phyloP scores from a whole-genome alignment of 148 eudicot species.

The Tetragonia tetragonoides region DNA sequence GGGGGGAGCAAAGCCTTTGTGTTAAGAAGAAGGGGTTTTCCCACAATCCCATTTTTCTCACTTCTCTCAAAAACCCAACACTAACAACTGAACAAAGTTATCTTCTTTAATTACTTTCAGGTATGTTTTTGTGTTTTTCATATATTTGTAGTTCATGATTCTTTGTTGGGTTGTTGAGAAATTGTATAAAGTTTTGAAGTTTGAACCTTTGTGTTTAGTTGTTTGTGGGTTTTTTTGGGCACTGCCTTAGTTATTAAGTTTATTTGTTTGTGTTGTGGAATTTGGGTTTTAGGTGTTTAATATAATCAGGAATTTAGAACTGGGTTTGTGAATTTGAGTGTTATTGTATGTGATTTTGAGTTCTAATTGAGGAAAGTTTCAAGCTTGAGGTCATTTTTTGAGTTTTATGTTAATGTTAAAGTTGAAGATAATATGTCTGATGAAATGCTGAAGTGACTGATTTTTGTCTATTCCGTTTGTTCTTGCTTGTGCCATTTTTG shows the following conservation, averaged over 20 bases:
- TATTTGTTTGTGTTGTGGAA: conserved; percentile 5
- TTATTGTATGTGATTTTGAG: neutral
- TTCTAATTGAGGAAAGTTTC: neutral
- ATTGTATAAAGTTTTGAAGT: conserved; percentile 15
- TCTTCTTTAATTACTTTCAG: conserved; percentile 20
- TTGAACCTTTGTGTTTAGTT: neutral
- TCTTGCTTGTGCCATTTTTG: conserved; percentile 23
- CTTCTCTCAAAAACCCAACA: neutral
- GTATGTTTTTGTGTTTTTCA: conserved; percentile 25
- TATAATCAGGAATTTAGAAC: neutral
- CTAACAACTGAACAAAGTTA: neutral
- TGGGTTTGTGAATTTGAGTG: neutral
- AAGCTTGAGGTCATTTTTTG: neutral
- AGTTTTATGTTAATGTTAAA: neutral
- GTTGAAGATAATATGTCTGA: conserved; percentile 7
- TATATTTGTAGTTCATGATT: neutral
- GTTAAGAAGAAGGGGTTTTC: conserved; percentile 12
- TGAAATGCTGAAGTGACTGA: neutral
- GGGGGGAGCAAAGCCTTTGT: conserved; percentile 16
- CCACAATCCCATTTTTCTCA: neutral
- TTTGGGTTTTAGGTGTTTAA: neutral
- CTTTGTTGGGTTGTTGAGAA: conserved; percentile 17
- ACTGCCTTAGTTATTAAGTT: too few species aligned
- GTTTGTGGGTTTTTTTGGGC: neutral
- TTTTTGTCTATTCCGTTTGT: neutral